phyloP scores from a whole-genome alignment of 2,329 filamentous ascomycete genomes.

The Pseudopithomyces chartarum region DNA sequence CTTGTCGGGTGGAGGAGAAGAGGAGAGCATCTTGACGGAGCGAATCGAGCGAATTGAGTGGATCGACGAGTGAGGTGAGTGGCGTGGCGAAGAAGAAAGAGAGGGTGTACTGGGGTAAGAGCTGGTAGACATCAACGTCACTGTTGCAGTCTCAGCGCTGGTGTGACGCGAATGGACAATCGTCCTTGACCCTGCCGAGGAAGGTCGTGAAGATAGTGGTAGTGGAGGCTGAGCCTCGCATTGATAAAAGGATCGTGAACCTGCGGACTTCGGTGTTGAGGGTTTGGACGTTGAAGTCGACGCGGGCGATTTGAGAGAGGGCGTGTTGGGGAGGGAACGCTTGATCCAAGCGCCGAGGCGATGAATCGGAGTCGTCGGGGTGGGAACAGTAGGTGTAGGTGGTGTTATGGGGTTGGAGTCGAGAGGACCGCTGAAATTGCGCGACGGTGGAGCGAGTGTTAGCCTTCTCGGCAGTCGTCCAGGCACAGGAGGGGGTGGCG shows the following conservation, averaged over 20 bases:
- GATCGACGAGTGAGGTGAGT: constrained; percentile 10
- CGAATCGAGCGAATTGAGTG: constrained; percentile 12
- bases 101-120: constrained; percentile 25
- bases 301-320: constrained; percentile 17
- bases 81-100: constrained; percentile 13
- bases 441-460: constrained; percentile 29
- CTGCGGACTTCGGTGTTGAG: constrained; percentile 11
- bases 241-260: constrained; percentile 34
- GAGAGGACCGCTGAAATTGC: constrained; percentile 31
- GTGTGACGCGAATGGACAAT: constrained; percentile 32
- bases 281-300: constrained; percentile 10
- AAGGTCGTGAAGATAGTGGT: constrained; percentile 20
- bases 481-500: constrained; percentile 15
- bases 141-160: constrained; percentile 34
- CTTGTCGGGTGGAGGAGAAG: neutral
- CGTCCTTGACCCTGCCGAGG: constrained; percentile 26
- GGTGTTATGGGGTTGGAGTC: constrained; percentile 44
- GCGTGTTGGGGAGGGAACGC: constrained; percentile 34
- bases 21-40: neutral
- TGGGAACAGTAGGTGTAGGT: constrained; percentile 31
- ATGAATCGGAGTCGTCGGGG: constrained; percentile 39
- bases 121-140: constrained; percentile 30
- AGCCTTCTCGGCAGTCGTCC: constrained; percentile 21
- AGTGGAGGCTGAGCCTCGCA: constrained; percentile 21
- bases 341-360: constrained; percentile 44